These are phyloP conservation scores for Anacardium occidentale DNA, from an alignment of 345 rosid species.

Conservation along the genomic window DNA sequence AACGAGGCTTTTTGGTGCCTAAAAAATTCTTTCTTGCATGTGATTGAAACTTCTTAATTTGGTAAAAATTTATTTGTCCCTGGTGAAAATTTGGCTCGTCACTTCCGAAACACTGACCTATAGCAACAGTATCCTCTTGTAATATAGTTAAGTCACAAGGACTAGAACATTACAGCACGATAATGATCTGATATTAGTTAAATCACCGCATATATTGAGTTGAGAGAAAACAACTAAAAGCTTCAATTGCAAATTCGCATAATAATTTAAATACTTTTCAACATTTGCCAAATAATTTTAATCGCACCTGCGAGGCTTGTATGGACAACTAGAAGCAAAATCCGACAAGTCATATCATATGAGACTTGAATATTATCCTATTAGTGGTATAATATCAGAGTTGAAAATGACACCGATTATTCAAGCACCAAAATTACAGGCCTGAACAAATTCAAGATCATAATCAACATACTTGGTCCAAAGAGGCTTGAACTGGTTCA, in stretches of 20 bases:
- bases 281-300: slow-evolving; percentile 18
- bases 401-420: not conserved
- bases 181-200: not conserved
- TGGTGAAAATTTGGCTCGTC: too few species aligned
- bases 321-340: slow-evolving; percentile 18
- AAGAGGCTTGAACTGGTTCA: slow-evolving; percentile 91
- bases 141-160: too few species aligned
- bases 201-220: not conserved
- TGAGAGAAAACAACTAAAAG: not conserved
- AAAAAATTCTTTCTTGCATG: too few species aligned
- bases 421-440: slow-evolving; percentile 87
- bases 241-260: not conserved
- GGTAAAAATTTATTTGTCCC: too few species aligned
- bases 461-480: slow-evolving; percentile 90
- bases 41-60: too few species aligned
- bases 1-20: too few species aligned
- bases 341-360: not conserved
- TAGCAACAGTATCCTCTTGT: too few species aligned
- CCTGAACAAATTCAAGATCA: slow-evolving; percentile 82
- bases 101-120: too few species aligned
- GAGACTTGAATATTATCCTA: not conserved
- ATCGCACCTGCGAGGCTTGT: slow-evolving; percentile 13
- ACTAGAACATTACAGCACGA: too few species aligned
- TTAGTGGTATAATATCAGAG: too few species aligned
- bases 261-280: not conserved